Conservation (phyloP, 352 stramenopile species). For the Globisporangium alternatum region DNA sequence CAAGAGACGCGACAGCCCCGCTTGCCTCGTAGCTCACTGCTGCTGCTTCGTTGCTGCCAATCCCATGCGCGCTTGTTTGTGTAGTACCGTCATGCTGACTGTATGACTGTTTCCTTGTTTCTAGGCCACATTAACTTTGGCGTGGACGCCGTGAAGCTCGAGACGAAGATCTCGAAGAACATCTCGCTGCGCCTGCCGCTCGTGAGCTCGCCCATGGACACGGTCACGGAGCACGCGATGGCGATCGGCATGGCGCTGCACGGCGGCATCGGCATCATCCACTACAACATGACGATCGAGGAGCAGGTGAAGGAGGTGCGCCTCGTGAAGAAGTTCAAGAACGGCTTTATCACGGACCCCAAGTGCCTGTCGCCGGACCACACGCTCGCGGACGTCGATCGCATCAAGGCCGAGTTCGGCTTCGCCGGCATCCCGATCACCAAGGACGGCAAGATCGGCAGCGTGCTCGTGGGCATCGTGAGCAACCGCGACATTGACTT, state of each 20-base stretch:
- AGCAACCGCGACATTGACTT: conserved; percentile 99
- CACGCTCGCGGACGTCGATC: conserved; percentile 95
- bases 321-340: conserved; percentile 99
- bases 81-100: conserved; percentile 3
- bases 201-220: conserved; percentile 99
- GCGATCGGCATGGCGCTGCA: conserved; percentile 99
- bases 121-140: conserved; percentile 93
- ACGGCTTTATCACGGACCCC: conserved; percentile 99
- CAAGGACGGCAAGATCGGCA: conserved; percentile 96
- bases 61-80: background rate
- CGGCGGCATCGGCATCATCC: conserved; percentile 99
- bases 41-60: background rate
- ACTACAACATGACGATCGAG: conserved; percentile 99
- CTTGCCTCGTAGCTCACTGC: background rate
- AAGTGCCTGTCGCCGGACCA: conserved; percentile 94
- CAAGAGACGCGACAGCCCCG: background rate
- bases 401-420: conserved; percentile 94
- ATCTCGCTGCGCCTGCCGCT: conserved; percentile 96
- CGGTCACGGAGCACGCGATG: conserved; percentile 99
- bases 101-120: background rate
- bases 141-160: conserved; percentile 93
- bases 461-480: conserved; percentile 98
- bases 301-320: conserved; percentile 95
- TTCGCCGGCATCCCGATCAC: conserved; percentile 99
- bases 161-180: conserved; percentile 92